phyloP scores from a whole-genome alignment of 257 asterid genomes.

The Solanum arcanum region DNA sequence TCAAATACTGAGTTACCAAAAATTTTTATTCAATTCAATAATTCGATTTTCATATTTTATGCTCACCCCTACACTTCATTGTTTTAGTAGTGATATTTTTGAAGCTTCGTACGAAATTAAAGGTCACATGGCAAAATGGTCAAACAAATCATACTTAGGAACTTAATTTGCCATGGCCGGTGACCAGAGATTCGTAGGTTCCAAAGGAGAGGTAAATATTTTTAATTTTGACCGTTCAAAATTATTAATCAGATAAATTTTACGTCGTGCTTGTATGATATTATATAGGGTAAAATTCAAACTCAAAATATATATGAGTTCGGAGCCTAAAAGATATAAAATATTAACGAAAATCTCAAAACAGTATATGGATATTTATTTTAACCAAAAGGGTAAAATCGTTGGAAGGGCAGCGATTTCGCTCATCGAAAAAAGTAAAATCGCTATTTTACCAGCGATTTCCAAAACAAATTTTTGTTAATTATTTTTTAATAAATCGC shows the following conservation, averaged over 20 bases:
- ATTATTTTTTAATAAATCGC: too few species aligned
- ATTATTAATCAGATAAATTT: neutral
- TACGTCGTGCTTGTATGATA: neutral
- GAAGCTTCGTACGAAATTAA: conserved; percentile 14
- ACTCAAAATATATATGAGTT: neutral
- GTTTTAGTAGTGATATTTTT: neutral
- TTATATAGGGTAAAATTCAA: neutral
- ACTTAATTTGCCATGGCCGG: neutral
- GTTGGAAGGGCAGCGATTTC: too few species aligned
- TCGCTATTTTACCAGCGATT: too few species aligned
- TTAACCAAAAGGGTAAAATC: too few species aligned
- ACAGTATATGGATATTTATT: too few species aligned
- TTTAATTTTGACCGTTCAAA: neutral
- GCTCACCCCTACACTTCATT: neutral
- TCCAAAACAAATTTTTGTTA: too few species aligned
- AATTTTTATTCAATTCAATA: neutral
- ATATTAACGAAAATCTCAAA: too few species aligned
- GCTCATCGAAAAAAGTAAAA: too few species aligned
- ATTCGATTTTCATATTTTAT: too few species aligned
- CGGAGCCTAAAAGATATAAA: too few species aligned
- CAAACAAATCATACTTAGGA: neutral
- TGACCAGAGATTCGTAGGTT: neutral
- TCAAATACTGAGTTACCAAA: neutral
- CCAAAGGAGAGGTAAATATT: neutral
- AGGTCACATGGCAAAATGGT: conserved; percentile 8